A percentile compares a stretch with the other conserved stretches of the same genome.
Conservation (phyloP, 2,329 filamentous ascomycete genomes). For the Arthrobotrys megalospora region DNA sequence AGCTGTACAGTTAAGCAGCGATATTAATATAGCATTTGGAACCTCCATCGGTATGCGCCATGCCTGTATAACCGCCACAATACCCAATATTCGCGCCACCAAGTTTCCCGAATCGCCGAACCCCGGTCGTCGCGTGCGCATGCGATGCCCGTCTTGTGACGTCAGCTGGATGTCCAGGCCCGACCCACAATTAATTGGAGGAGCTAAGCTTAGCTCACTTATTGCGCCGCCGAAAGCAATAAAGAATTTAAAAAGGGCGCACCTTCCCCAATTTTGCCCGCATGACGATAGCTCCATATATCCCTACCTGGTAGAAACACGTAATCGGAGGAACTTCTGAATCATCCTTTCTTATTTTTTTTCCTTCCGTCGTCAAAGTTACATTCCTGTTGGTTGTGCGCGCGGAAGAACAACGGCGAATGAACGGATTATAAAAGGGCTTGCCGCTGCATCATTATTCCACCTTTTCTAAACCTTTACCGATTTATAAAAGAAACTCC, state of each 20-base stretch:
- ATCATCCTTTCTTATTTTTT: conserved; percentile 2
- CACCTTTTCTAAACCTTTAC: too few relatives aligned
- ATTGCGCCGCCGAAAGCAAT: conserved; percentile 5
- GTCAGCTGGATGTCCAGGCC: conserved; percentile 36
- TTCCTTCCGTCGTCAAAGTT: neutral
- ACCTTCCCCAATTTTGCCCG: neutral
- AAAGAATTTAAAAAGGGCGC: conserved; percentile 1
- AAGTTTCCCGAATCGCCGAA: conserved; percentile 31
- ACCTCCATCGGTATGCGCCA: too few relatives aligned
- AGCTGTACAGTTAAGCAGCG: too few relatives aligned
- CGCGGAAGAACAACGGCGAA: neutral
- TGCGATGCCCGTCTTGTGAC: conserved; percentile 26
- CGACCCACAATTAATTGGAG: neutral
- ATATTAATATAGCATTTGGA: too few relatives aligned
- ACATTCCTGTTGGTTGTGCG: neutral
- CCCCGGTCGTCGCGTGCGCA: conserved; percentile 4
- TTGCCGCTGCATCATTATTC: too few relatives aligned
- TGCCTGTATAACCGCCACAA: neutral
- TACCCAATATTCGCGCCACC: conserved; percentile 1
- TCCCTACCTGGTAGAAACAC: conserved; percentile 8
- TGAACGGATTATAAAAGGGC: neutral
- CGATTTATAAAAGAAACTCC: too few relatives aligned
- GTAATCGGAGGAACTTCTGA: conserved; percentile 28
- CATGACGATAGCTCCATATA: conserved; percentile 13
- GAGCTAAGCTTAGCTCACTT: neutral